These are phyloP conservation scores for Trametes polyzona DNA, from an alignment of 1,284 basidiomycete species.

Conservation along the genomic window DNA sequence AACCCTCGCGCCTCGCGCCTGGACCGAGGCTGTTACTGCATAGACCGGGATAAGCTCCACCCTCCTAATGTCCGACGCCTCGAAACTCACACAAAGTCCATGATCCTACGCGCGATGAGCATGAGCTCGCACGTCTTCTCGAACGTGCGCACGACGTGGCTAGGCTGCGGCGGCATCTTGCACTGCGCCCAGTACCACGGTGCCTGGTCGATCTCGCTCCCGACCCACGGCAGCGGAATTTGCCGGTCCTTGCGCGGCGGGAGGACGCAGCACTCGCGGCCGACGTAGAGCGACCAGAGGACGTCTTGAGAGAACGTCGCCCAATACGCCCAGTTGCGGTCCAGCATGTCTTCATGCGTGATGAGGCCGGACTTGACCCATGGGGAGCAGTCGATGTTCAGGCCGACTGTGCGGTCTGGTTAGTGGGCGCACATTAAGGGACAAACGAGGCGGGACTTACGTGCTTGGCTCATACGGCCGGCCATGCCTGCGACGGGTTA, in stretches of 20 bases:
- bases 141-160: constrained; percentile 55
- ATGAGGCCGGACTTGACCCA: constrained; percentile 58
- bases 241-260: constrained; percentile 39
- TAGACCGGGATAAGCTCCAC: background rate
- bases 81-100: constrained; percentile 61
- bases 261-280: constrained; percentile 56
- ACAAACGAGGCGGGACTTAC: constrained; percentile 32
- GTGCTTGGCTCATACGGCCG: constrained; percentile 48
- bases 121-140: constrained; percentile 56
- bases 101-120: constrained; percentile 56
- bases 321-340: constrained; percentile 62
- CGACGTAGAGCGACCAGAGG: constrained; percentile 63
- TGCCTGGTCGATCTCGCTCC: constrained; percentile 48
- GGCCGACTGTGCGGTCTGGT: constrained; percentile 47
- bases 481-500: constrained; percentile 48
- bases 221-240: constrained; percentile 50
- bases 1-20: constrained; percentile 41
- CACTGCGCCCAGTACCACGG: constrained; percentile 47
- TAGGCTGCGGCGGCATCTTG: constrained; percentile 47
- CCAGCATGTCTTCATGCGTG: constrained; percentile 52
- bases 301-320: constrained; percentile 58
- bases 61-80: background rate
- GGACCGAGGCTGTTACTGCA: constrained; percentile 48
- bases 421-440: background rate
- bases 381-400: constrained; percentile 58